Conservation (phyloP, 305 asterid genomes). For the Solanum hybrid region DNA sequence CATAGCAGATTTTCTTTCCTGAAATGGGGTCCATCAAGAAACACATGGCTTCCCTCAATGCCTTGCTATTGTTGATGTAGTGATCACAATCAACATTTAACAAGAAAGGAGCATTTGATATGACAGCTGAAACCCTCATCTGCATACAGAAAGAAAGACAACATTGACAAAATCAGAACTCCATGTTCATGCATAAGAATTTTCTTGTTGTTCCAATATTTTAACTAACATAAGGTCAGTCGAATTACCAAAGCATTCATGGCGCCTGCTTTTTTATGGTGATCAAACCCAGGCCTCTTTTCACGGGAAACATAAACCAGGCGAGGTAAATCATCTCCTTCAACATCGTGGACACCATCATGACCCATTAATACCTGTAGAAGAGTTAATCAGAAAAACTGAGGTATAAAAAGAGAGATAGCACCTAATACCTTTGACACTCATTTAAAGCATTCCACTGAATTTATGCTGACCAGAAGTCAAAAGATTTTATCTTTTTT, state of each 20-base stretch:
- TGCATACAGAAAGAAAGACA: slow-evolving; percentile 13
- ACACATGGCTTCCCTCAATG: slow-evolving; percentile 86
- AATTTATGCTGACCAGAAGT: background rate
- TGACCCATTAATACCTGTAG: slow-evolving; percentile 67
- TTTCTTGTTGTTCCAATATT: background rate
- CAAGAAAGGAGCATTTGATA: slow-evolving; percentile 79
- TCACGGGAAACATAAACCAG: slow-evolving; percentile 80
- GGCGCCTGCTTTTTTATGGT: slow-evolving; percentile 88
- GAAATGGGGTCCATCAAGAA: slow-evolving; percentile 88
- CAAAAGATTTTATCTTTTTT: background rate
- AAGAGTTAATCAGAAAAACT: background rate
- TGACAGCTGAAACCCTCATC: slow-evolving; percentile 82
- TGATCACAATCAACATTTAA: slow-evolving; percentile 88
- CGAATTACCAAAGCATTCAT: slow-evolving; percentile 77
- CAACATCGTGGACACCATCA: slow-evolving; percentile 50
- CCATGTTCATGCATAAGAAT: background rate
- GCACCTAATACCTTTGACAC: background rate
- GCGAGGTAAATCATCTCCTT: slow-evolving; percentile 54
- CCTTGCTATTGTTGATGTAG: slow-evolving; percentile 86
- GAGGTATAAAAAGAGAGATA: background rate
- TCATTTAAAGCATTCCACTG: background rate
- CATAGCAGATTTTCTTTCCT: slow-evolving; percentile 80
- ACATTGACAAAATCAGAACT: background rate
- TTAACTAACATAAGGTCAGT: background rate
- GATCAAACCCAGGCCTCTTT: slow-evolving; percentile 82